phyloP scores from a whole-genome alignment of 2,329 filamentous ascomycete genomes.

The Aspergillus bombycis region DNA sequence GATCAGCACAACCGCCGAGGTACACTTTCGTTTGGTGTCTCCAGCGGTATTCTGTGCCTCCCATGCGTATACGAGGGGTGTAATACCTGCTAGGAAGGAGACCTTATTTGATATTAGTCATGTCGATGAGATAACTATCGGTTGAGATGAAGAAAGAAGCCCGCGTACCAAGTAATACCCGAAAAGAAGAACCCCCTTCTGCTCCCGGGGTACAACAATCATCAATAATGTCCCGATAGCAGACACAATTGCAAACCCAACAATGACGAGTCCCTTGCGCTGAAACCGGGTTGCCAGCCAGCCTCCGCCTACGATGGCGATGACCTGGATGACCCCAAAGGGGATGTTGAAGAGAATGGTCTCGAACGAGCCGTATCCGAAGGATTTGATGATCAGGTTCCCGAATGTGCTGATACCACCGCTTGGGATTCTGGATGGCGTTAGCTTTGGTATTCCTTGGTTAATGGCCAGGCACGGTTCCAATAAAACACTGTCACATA shows the following conservation, averaged over 20 bases:
- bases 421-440: conserved; percentile 35
- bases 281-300: conserved; percentile 48
- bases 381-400: conserved; percentile 46
- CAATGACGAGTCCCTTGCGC: conserved; percentile 51
- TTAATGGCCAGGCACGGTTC: not conserved
- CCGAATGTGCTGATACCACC: conserved; percentile 45
- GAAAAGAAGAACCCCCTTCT: conserved; percentile 55
- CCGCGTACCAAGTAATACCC: conserved; percentile 53
- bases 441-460: not conserved
- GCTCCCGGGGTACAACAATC: conserved; percentile 50
- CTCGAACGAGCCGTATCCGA: conserved; percentile 44
- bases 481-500: conserved; percentile 7
- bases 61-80: conserved; percentile 41
- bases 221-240: conserved; percentile 52
- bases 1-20: conserved; percentile 38
- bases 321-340: conserved; percentile 42
- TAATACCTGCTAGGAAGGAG: conserved; percentile 38
- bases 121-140: not conserved
- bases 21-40: conserved; percentile 43
- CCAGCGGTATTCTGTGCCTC: conserved; percentile 42
- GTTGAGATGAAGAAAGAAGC: accelerated
- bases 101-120: conserved; percentile 14
- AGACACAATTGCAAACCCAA: conserved; percentile 42
- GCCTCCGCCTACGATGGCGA: conserved; percentile 36
- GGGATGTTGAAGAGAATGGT: conserved; percentile 49